Conservation (phyloP, 352 stramenopile species). For the Phytophthora fragariaefolia region DNA sequence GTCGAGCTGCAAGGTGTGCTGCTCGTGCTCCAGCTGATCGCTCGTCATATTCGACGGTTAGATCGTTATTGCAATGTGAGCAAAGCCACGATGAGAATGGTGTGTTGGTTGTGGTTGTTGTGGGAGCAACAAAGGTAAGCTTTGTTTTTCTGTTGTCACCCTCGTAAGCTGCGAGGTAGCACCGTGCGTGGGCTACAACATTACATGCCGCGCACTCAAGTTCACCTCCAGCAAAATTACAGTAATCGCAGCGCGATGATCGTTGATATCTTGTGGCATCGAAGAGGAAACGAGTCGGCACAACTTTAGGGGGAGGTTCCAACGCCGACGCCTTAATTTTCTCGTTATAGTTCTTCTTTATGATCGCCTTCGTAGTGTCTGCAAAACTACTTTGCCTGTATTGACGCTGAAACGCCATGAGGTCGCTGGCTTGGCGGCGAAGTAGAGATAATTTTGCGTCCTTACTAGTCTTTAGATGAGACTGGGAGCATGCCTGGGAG, state of each 20-base stretch:
- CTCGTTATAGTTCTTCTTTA: constrained; percentile 16
- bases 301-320: constrained; percentile 21
- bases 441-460: constrained; percentile 7
- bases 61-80: constrained; percentile 49
- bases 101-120: constrained; percentile 2
- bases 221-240: constrained; percentile 61
- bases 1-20: constrained; percentile 52
- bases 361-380: constrained; percentile 10
- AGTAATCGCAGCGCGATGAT: constrained; percentile 68
- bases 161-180: constrained; percentile 56
- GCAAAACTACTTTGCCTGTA: constrained; percentile 17
- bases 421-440: constrained; percentile 26
- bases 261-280: constrained; percentile 46
- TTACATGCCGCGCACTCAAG: constrained; percentile 73
- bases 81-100: constrained; percentile 67
- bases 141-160: constrained; percentile 47
- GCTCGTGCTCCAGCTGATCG: constrained; percentile 44
- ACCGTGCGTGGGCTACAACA: constrained; percentile 65
- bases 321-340: constrained; percentile 14
- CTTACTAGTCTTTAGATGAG: neutral
- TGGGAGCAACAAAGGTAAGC: constrained; percentile 60
- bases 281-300: constrained; percentile 62
- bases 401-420: constrained; percentile 13
- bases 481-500: neutral
- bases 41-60: constrained; percentile 69